Conservation (phyloP, 179 eudicot species). For the Heliamphora pulchella region DNA sequence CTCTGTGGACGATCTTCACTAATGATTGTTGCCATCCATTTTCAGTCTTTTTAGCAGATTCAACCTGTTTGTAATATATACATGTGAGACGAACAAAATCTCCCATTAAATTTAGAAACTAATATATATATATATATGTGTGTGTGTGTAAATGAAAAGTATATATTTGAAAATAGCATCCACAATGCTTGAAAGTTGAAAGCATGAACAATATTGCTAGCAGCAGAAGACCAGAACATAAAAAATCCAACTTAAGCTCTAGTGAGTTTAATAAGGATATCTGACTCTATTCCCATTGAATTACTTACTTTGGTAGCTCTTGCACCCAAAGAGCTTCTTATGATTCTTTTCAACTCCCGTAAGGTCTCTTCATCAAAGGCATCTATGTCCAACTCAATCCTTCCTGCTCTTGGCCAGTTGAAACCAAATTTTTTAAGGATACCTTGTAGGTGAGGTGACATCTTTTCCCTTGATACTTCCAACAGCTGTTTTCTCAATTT, state of each 20-base stretch:
- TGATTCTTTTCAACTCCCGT: slow-evolving; percentile 27
- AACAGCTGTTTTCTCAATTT: slow-evolving; percentile 28
- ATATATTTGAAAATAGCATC: not conserved
- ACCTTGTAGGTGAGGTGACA: slow-evolving; percentile 21
- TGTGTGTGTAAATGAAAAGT: not conserved
- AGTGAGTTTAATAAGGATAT: not conserved
- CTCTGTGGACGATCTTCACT: slow-evolving; percentile 20
- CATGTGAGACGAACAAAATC: not conserved
- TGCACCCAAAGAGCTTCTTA: slow-evolving; percentile 15
- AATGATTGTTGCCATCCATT: not conserved
- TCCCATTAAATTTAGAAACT: not conserved
- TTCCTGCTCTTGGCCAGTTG: slow-evolving; percentile 17
- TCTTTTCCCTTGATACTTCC: slow-evolving; percentile 21
- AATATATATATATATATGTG: too few relatives aligned
- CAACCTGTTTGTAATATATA: slow-evolving; percentile 22
- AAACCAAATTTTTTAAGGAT: slow-evolving; percentile 25
- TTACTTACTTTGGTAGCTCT: slow-evolving; percentile 26
- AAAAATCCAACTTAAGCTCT: not conserved
- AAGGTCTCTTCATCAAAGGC: slow-evolving; percentile 25
- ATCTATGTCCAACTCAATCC: slow-evolving; percentile 23
- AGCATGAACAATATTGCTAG: not conserved
- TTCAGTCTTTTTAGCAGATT: slow-evolving; percentile 18
- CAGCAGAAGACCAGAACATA: not conserved
- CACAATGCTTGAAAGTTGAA: too few relatives aligned
- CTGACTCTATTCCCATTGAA: not conserved